Conservation (phyloP, 768 basidiomycete species). For the Podaxis carcinomalis region DNA sequence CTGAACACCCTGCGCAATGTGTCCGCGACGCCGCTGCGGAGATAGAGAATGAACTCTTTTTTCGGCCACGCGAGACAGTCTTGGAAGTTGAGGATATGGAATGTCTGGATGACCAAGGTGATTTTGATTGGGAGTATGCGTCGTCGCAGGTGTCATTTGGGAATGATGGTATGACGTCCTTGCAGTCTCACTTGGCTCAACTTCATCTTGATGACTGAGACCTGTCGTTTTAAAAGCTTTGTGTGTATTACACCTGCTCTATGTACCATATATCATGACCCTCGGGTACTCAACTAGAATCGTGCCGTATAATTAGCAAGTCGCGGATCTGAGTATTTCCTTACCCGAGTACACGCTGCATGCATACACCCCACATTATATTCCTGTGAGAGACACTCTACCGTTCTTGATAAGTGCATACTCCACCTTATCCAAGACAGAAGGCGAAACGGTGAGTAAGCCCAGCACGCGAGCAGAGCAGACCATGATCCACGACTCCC, state of each 20-base stretch:
- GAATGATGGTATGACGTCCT: background rate
- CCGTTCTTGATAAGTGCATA: too few species aligned
- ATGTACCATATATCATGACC: background rate
- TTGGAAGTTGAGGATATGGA: background rate
- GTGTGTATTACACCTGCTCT: background rate
- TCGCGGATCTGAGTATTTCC: too few species aligned
- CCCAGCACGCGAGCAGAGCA: background rate
- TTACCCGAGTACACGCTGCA: too few species aligned
- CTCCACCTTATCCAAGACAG: too few species aligned
- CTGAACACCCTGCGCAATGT: slow-evolving; percentile 1
- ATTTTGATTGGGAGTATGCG: background rate
- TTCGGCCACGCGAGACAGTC: too few species aligned
- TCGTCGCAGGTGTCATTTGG: background rate
- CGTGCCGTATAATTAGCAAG: too few species aligned
- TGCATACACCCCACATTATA: too few species aligned
- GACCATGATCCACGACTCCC: background rate
- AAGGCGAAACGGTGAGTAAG: background rate
- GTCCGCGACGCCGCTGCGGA: background rate
- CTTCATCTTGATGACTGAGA: background rate
- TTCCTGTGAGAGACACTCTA: too few species aligned
- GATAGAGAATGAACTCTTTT: background rate
- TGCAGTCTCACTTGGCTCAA: background rate
- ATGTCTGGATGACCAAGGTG: background rate
- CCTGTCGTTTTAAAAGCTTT: background rate
- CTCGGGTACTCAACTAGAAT: too few species aligned